phyloP scores from a whole-genome alignment of 495 filamentous ascomycete genomes.

The Cryomyces minteri region DNA sequence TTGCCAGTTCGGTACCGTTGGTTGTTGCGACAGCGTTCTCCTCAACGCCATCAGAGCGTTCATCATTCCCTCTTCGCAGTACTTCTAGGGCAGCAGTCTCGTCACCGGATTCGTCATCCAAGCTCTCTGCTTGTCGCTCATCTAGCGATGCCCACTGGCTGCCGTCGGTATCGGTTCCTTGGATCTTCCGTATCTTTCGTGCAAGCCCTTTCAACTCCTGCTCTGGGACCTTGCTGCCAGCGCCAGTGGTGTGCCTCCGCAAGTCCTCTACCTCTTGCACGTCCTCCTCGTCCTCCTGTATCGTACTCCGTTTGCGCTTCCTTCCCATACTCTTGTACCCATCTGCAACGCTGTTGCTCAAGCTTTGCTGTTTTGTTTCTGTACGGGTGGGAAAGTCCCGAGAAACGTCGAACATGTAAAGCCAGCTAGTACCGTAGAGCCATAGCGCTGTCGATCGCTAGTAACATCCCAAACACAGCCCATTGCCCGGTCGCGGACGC shows the following conservation, averaged over 20 bases:
- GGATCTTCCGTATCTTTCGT: constrained; percentile 35
- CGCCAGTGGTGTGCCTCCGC: constrained; percentile 30
- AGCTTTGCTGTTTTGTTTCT: neutral
- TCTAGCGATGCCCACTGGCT: constrained; percentile 27
- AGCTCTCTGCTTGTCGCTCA: constrained; percentile 15
- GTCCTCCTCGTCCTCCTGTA: constrained; percentile 21
- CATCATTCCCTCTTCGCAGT: constrained; percentile 2
- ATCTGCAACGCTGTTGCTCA: constrained; percentile 13
- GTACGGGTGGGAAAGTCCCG: too few species aligned
- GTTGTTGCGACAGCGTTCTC: neutral
- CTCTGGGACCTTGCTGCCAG: constrained; percentile 41
- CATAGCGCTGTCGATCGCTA: constrained; percentile 40
- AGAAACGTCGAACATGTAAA: constrained; percentile 70
- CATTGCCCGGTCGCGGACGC: constrained; percentile 56
- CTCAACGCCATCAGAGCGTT: constrained; percentile 1
- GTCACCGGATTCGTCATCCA: constrained; percentile 4
- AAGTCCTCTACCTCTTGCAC: constrained; percentile 13
- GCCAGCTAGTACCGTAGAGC: constrained; percentile 68
- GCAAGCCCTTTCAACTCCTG: constrained; percentile 32
- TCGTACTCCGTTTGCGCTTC: constrained; percentile 21
- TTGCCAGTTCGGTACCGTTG: neutral
- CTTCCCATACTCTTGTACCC: neutral
- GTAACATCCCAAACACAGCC: constrained; percentile 70
- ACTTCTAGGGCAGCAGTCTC: constrained; percentile 3
- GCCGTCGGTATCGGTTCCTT: constrained; percentile 23